These are phyloP conservation scores for Ascochyta fabae DNA, from an alignment of 2,329 filamentous ascomycete genomes.

Conservation along the genomic window DNA sequence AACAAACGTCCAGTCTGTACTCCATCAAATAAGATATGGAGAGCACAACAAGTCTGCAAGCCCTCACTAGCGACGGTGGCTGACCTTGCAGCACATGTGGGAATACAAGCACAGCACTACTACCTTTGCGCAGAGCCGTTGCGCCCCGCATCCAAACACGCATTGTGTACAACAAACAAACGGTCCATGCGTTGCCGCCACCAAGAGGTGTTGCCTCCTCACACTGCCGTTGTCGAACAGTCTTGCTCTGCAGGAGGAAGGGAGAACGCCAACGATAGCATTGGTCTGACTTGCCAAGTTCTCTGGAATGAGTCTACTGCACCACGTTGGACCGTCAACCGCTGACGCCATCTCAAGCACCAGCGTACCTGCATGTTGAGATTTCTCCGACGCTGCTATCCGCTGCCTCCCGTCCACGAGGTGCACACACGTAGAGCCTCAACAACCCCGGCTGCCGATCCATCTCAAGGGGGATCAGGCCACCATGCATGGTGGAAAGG, in stretches of 20 bases:
- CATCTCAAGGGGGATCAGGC: neutral
- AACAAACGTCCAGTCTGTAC: conserved; percentile 2
- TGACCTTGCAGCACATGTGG: conserved; percentile 30
- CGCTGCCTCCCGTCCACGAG: conserved; percentile 16
- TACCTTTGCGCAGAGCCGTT: conserved; percentile 23
- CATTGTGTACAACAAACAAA: conserved; percentile 27
- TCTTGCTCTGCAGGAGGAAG: conserved; percentile 20
- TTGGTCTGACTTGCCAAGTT: conserved; percentile 23
- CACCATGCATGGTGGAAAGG: neutral
- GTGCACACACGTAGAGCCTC: conserved; percentile 11
- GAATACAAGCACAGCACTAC: conserved; percentile 22
- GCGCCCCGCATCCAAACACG: conserved; percentile 31
- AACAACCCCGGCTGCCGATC: conserved; percentile 9
- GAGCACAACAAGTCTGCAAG: conserved; percentile 14
- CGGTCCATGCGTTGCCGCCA: conserved; percentile 13
- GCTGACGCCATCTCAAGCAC: conserved; percentile 8
- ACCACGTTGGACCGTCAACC: conserved; percentile 11
- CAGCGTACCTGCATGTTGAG: conserved; percentile 6
- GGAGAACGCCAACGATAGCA: conserved; percentile 20
- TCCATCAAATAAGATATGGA: conserved; percentile 12
- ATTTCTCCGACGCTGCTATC: conserved; percentile 16
- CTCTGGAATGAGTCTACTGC: conserved; percentile 31
- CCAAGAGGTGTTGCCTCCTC: conserved; percentile 8
- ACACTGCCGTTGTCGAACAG: conserved; percentile 17
- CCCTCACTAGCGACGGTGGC: conserved; percentile 13